Conservation (phyloP, 345 rosid genomes). For the Raphanus sativus region DNA sequence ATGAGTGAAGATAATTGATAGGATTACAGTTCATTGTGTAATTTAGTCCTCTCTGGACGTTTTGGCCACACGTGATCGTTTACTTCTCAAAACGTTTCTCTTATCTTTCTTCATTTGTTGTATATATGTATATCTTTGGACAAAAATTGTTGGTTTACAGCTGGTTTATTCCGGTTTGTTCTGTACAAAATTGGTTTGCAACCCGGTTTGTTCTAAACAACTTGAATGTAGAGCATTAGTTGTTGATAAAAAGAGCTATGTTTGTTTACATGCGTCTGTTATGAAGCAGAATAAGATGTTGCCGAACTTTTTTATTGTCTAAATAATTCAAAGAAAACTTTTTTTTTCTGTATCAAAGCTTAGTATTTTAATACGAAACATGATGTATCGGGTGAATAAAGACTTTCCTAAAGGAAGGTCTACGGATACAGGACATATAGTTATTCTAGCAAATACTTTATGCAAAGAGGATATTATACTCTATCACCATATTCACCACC, state of each 20-base stretch:
- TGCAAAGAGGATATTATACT: constrained; percentile 14
- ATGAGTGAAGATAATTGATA: no score
- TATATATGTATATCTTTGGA: background rate
- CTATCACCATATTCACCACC: constrained; percentile 14
- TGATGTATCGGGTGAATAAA: background rate
- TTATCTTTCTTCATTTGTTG: no score
- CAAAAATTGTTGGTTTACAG: background rate
- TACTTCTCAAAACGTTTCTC: no score
- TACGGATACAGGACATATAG: constrained; percentile 10
- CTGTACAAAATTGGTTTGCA: background rate
- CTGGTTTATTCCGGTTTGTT: background rate
- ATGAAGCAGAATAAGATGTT: background rate
- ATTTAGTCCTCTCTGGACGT: background rate
- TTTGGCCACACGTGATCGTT: background rate
- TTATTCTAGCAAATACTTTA: constrained; percentile 32
- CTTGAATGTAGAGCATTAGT: background rate
- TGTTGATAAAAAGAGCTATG: background rate
- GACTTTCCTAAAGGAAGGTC: background rate
- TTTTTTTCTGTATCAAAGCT: background rate
- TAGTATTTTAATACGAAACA: background rate
- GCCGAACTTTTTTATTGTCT: background rate
- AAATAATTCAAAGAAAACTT: background rate
- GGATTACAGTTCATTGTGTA: no score
- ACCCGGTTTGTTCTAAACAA: background rate
- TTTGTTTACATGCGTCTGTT: background rate